Evolutionary conservation across 2,329 filamentous ascomycete genomes (phyloP).

Genomic region (Pestalotiopsis sp.): DNA sequence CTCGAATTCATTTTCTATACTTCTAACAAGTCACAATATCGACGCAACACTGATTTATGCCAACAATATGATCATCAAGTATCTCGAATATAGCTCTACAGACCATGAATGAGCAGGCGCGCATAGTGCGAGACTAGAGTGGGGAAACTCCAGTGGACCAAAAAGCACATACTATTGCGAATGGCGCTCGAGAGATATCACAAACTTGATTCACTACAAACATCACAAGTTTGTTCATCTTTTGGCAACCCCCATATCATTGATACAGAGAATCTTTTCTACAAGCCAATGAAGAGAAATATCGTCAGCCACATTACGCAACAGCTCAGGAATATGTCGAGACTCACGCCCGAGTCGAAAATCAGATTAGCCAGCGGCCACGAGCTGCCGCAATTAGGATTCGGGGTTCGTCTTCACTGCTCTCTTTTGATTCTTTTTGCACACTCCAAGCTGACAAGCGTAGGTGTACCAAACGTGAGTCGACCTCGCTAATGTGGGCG

Average conservation of each 20-base stretch:
- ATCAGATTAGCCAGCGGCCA: constrained; percentile 59
- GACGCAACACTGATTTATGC: no score
- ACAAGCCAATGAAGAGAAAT: neutral
- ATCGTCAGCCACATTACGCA: neutral
- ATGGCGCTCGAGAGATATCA: neutral
- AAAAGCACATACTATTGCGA: neutral
- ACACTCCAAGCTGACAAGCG: neutral
- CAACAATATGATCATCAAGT: neutral
- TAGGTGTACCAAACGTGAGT: constrained; percentile 58
- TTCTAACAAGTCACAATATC: no score
- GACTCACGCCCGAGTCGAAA: constrained; percentile 48
- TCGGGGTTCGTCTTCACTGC: constrained; percentile 46
- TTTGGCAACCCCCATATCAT: neutral
- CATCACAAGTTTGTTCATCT: neutral
- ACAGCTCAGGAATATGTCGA: constrained; percentile 44
- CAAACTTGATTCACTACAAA: neutral
- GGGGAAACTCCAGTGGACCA: neutral
- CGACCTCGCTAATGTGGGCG: neutral
- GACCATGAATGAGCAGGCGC: neutral
- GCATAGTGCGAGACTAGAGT: neutral
- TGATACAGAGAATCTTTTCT: neutral
- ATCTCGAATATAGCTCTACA: neutral
- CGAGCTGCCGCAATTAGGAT: constrained; percentile 55
- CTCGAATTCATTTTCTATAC: no score
- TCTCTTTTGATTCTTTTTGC: neutral